Evolutionary conservation across 2,329 filamentous ascomycete genomes (phyloP).

Genomic region (Claviceps africana): DNA sequence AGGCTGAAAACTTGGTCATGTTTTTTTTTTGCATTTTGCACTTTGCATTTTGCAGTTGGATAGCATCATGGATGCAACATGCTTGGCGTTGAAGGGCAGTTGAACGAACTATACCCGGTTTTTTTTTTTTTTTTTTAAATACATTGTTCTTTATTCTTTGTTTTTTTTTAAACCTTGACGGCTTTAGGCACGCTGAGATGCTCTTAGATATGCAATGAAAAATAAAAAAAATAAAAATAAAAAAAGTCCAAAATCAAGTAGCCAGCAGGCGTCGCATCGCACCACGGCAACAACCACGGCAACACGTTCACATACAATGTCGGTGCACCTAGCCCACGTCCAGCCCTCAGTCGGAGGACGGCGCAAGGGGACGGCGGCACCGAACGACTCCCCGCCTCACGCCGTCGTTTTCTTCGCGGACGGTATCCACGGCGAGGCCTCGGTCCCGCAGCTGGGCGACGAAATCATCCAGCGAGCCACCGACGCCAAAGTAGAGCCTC

Average conservation of each 20-base stretch:
- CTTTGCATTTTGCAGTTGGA: not conserved
- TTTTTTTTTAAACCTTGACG: not conserved
- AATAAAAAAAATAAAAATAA: no score
- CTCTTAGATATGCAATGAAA: no score
- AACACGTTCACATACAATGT: no score
- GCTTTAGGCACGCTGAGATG: not conserved
- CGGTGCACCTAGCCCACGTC: no score
- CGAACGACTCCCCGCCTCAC: slow-evolving; percentile 47
- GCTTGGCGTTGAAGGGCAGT: not conserved
- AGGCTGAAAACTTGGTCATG: not conserved
- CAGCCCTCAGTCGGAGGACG: no score
- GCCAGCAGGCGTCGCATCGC: no score
- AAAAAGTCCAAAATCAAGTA: no score
- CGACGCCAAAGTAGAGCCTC: slow-evolving; percentile 71
- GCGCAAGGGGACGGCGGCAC: not conserved
- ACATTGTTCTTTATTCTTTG: not conserved
- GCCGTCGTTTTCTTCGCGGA: slow-evolving; percentile 46
- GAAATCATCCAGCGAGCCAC: slow-evolving; percentile 68
- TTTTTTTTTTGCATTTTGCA: not conserved
- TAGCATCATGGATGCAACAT: not conserved
- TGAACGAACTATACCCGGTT: not conserved
- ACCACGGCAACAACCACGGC: no score
- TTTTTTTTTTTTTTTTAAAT: not conserved
- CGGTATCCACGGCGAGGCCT: slow-evolving; percentile 33
- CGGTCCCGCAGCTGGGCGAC: slow-evolving; percentile 34